These are phyloP conservation scores for Xerophyta viscosa DNA, from an alignment of 106 monocot species.

Conservation along the genomic window DNA sequence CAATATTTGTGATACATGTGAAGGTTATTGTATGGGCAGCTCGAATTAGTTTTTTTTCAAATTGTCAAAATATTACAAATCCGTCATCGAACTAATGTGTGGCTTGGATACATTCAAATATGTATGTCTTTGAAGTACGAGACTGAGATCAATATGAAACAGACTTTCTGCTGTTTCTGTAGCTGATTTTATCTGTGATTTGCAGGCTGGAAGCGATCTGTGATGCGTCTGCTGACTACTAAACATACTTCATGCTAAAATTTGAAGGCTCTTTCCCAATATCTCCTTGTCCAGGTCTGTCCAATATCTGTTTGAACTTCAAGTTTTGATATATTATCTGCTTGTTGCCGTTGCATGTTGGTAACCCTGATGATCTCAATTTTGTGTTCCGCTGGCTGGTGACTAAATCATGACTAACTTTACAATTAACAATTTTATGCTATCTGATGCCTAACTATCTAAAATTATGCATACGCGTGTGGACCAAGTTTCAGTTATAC, in stretches of 20 bases:
- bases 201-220: not conserved
- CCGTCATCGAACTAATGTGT: too few relatives aligned
- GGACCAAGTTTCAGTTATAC: not conserved
- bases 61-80: too few relatives aligned
- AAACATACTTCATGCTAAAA: not conserved
- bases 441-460: not conserved
- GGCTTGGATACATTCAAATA: too few relatives aligned
- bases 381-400: not conserved
- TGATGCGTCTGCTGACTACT: not conserved
- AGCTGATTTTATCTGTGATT: not conserved
- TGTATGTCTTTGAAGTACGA: too few relatives aligned
- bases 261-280: not conserved
- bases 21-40: too few relatives aligned
- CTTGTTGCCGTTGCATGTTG: too few relatives aligned
- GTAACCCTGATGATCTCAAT: not conserved
- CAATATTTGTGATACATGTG: too few relatives aligned
- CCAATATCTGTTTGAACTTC: not conserved
- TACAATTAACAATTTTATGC: not conserved
- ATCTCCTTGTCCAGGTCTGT: not conserved
- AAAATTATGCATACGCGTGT: not conserved
- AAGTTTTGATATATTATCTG: too few relatives aligned
- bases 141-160: too few relatives aligned
- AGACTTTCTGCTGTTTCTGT: not conserved
- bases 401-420: not conserved
- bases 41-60: too few relatives aligned